These are phyloP conservation scores for Lipomyces starkeyi DNA, from an alignment of 805 yeast species.

Conservation along the genomic window DNA sequence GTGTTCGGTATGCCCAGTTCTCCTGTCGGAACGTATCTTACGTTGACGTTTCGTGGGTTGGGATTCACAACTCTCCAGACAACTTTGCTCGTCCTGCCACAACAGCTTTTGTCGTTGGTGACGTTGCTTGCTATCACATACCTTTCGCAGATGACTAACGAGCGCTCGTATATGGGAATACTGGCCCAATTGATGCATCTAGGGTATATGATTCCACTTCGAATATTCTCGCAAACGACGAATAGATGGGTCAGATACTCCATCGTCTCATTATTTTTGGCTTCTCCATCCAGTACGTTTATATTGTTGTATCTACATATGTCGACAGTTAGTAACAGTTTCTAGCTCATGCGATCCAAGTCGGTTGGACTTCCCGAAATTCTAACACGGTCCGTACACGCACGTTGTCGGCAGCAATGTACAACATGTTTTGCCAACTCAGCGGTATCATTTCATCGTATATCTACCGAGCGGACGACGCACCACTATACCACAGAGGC, in stretches of 20 bases:
- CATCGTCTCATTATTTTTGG: slow-evolving; percentile 44
- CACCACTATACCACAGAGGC: slow-evolving; percentile 65
- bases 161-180: slow-evolving; percentile 14
- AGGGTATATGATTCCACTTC: slow-evolving; percentile 38
- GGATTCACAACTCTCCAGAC: slow-evolving; percentile 62
- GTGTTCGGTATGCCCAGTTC: slow-evolving; percentile 49
- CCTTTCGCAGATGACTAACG: slow-evolving; percentile 28
- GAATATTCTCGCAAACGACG: slow-evolving; percentile 7
- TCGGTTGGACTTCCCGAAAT: slow-evolving; percentile 65
- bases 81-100: slow-evolving; percentile 60
- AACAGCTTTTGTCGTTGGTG: slow-evolving; percentile 41
- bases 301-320: neutral
- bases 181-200: slow-evolving; percentile 18
- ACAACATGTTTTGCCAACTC: slow-evolving; percentile 66
- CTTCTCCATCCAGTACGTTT: slow-evolving; percentile 10
- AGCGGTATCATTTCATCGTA: slow-evolving; percentile 61
- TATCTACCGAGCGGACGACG: slow-evolving; percentile 61
- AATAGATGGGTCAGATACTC: slow-evolving; percentile 30
- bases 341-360: slow-evolving; percentile 56
- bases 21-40: slow-evolving; percentile 54
- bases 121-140: slow-evolving; percentile 46
- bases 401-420: slow-evolving; percentile 68
- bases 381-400: slow-evolving; percentile 65
- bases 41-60: slow-evolving; percentile 55
- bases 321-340: neutral